Conservation (phyloP, 1,284 basidiomycete genomes). For the Leccinum subrobustum region DNA sequence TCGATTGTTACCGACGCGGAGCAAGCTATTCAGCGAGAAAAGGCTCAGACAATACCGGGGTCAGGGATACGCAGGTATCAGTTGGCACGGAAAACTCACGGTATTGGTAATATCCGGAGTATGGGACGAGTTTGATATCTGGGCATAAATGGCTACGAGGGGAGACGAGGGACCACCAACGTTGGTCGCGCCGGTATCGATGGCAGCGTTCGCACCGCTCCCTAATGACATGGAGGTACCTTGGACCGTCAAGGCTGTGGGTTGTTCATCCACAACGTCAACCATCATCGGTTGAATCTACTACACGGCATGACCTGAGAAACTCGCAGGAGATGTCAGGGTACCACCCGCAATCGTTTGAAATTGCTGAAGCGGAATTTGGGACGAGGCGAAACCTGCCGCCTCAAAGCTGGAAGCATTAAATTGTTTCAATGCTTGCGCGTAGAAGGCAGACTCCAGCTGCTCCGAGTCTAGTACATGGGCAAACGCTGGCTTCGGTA, state of each 20-base stretch:
- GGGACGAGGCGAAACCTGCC: conserved; percentile 65
- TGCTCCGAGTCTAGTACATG: conserved; percentile 60
- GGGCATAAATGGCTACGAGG: no score
- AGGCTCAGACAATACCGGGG: background rate
- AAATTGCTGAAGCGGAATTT: conserved; percentile 63
- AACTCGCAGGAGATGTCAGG: no score
- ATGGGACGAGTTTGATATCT: no score
- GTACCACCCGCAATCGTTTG: conserved; percentile 48
- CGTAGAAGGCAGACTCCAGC: conserved; percentile 71
- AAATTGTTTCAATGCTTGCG: conserved; percentile 66
- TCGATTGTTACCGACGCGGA: conserved; percentile 20
- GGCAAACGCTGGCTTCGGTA: conserved; percentile 58
- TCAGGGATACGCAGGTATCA: background rate
- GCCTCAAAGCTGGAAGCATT: conserved; percentile 58
- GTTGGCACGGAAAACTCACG: conserved; percentile 17
- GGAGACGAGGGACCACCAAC: no score
- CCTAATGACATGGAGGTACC: no score
- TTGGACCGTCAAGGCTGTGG: no score
- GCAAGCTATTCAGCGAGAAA: conserved; percentile 18
- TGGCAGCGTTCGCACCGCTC: no score
- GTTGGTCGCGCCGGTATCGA: no score
- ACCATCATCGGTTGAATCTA: no score
- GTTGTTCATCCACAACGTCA: no score
- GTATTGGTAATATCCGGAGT: conserved; percentile 33
- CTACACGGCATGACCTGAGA: no score